A percentile compares a stretch with the other conserved stretches of the same genome.
Conservation (phyloP, 768 basidiomycete species). For the Termitomyces sp. region DNA sequence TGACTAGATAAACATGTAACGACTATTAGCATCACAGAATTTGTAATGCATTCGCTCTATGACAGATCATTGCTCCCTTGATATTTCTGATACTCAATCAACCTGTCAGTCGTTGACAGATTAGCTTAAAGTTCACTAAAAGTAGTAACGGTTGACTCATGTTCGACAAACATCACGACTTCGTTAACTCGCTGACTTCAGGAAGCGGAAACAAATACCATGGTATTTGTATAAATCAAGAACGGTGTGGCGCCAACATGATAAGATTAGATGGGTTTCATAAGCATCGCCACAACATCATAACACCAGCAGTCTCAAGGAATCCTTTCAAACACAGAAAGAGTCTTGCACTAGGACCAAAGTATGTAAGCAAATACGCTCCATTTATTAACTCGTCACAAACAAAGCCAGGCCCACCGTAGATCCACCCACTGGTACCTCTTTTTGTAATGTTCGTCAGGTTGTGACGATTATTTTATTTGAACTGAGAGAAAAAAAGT, state of each 20-base stretch:
- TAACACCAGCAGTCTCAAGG: neutral
- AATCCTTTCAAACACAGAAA: neutral
- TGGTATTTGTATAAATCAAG: too few species aligned
- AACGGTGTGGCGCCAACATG: neutral
- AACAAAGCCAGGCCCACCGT: neutral
- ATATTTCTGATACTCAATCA: neutral
- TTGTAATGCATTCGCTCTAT: neutral
- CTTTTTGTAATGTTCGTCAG: neutral
- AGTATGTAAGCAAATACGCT: neutral
- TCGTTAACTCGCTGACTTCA: neutral
- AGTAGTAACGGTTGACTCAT: too few species aligned
- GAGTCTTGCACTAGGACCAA: neutral
- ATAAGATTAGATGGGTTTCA: neutral
- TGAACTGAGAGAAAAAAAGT: neutral
- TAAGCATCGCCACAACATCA: neutral
- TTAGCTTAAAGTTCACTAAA: too few species aligned
- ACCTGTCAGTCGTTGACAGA: neutral
- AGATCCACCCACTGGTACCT: neutral
- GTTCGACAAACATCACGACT: neutral
- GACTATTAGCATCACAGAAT: neutral
- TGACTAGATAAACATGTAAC: neutral
- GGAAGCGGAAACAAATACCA: neutral
- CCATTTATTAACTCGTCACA: neutral
- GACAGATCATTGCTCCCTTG: neutral
- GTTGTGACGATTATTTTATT: too few species aligned